These are phyloP conservation scores for Zygotorulaspora florentina DNA, from an alignment of 805 yeast species.

Conservation along the genomic window DNA sequence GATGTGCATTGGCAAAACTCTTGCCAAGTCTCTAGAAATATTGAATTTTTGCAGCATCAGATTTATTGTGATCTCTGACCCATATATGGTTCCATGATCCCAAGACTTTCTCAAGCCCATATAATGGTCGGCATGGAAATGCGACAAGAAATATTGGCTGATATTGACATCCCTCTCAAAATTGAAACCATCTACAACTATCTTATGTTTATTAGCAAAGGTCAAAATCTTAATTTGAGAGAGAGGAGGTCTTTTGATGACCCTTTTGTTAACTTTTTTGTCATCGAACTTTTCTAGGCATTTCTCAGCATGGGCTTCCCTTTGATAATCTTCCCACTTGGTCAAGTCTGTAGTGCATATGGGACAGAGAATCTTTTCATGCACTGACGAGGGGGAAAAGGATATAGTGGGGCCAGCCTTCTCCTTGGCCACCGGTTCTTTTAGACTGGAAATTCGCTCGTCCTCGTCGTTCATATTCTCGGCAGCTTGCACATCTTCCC, in stretches of 20 bases:
- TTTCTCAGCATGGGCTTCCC: conserved; percentile 53
- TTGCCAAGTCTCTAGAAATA: conserved; percentile 43
- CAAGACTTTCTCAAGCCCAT: conserved; percentile 79
- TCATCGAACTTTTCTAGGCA: conserved; percentile 37
- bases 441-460: background rate
- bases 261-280: background rate
- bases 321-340: conserved; percentile 37
- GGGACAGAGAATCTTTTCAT: conserved; percentile 42
- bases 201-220: conserved; percentile 37
- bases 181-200: conserved; percentile 65
- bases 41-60: conserved; percentile 53
- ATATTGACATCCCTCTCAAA: conserved; percentile 41
- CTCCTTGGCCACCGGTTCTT: background rate
- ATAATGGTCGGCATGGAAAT: conserved; percentile 93
- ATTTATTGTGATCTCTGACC: conserved; percentile 65
- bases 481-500: background rate
- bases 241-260: conserved; percentile 32
- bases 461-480: background rate
- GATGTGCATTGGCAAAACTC: conserved; percentile 42
- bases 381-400: background rate
- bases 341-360: conserved; percentile 44
- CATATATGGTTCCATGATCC: conserved; percentile 67
- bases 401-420: background rate
- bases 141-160: conserved; percentile 59
- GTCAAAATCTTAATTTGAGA: conserved; percentile 53